Evolutionary conservation across 345 rosid genomes (phyloP), one percentile per base, ranked within the genome.

Genomic region (Excoecaria cochinchinensis): DNA sequence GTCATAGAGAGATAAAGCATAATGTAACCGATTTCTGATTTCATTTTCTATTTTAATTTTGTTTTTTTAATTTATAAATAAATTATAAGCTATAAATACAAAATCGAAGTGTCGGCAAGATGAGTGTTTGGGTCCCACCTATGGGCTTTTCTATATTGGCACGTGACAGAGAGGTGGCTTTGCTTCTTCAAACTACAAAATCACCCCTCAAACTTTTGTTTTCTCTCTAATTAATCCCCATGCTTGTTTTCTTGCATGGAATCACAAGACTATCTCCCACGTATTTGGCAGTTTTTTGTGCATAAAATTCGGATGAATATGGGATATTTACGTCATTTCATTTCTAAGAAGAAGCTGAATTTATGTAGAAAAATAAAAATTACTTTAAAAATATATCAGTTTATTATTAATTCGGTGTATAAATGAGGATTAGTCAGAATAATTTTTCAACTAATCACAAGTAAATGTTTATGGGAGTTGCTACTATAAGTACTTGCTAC

Each of bases 41-140:
- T 1, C 0, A 19, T 3, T 36, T 14, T 57, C 4, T 15, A 25
- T 55, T 5, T 58, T 31, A 16, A 8, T 17, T 47, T 64, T 6
- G 11, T 15, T 21, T 12, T 17, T 2, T 0, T 3, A 38, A 6
- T 53, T 36, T 16, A 16, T 61, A 15, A 40, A n/a, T 59, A 22
- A 21, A n/a, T 58, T 55, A 55, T 66, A 1, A 4, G 14, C 14
- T 44, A 17, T 16, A 16, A 31, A 31, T 47, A 60, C 39, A 9
- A 69, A 53, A 31, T 50, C 68, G 31, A 85, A 81, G 86, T 84
- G 93, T 91, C 93, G 93, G 90, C 89, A 88, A 69, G 31, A 19
- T 42, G 24, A 69, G 71, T 1, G 22, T 21, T 47, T n/a, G 63
- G 77, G 85, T 44, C 85, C 83, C 84, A 78, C 76, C 5, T 13